Evolutionary conservation across 805 yeast genomes (phyloP).

Genomic region (Wickerhamomyces mucosus): DNA sequence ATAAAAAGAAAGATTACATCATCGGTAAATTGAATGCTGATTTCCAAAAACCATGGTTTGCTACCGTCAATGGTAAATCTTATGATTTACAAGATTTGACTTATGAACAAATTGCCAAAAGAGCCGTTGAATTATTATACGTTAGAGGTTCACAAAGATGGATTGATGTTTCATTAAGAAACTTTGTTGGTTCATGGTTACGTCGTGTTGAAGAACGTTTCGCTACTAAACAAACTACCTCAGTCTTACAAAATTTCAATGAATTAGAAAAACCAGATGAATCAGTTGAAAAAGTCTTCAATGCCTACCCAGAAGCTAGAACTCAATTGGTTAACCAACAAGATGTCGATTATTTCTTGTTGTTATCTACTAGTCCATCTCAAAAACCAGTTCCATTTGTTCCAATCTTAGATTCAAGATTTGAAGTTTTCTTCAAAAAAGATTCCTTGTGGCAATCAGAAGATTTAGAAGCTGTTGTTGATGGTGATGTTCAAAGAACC

Average conservation of each 20-base stretch:
- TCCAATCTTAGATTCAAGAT: slow-evolving; percentile 88
- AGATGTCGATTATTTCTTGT: slow-evolving; percentile 88
- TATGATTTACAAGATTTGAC: slow-evolving; percentile 96
- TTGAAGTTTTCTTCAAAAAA: slow-evolving; percentile 94
- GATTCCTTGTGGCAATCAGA: slow-evolving; percentile 99
- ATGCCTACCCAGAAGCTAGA: slow-evolving; percentile 63
- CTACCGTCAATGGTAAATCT: slow-evolving; percentile 57
- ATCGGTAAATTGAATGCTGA: slow-evolving; percentile 83
- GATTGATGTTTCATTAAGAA: slow-evolving; percentile 82
- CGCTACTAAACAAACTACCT: slow-evolving; percentile 43
- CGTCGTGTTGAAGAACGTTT: slow-evolving; percentile 98
- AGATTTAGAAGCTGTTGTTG: slow-evolving; percentile 92
- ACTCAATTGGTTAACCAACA: slow-evolving; percentile 86
- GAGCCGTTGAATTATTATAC: slow-evolving; percentile 82
- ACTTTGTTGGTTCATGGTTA: slow-evolving; percentile 76
- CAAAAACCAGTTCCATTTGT: slow-evolving; percentile 98
- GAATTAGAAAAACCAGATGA: slow-evolving; percentile 61
- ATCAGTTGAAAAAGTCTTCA: slow-evolving; percentile 50
- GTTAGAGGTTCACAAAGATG: slow-evolving; percentile 72
- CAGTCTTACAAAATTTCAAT: slow-evolving; percentile 66
- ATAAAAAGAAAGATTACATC: slow-evolving; percentile 77
- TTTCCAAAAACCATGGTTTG: slow-evolving; percentile 98
- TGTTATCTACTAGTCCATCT: slow-evolving; percentile 67
- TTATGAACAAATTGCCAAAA: slow-evolving; percentile 78
- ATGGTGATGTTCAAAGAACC: slow-evolving; percentile 95